Conservation (phyloP, 306 rosid genomes). For the Fagus sylvatica region DNA sequence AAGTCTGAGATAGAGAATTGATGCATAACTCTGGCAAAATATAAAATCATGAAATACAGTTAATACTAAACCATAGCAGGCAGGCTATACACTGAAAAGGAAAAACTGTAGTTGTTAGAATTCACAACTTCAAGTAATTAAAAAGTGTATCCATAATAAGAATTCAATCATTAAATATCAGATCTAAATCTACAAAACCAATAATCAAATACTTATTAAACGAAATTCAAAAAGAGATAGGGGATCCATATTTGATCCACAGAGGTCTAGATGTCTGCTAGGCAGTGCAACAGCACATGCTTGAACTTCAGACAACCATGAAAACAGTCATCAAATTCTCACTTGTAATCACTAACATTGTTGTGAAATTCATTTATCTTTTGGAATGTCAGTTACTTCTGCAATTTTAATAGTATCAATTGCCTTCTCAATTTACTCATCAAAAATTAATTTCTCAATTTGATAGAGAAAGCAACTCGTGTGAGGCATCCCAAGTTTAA, state of each 20-base stretch:
- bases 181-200: no score
- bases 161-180: no score
- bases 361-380: background rate
- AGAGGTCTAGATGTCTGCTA: no score
- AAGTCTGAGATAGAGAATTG: slow-evolving; percentile 13
- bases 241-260: no score
- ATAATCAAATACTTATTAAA: no score
- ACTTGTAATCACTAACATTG: background rate
- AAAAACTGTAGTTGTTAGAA: background rate
- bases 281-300: no score
- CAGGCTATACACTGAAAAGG: background rate
- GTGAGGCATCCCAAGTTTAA: background rate
- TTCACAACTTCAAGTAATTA: background rate
- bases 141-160: no score
- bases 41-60: background rate
- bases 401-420: background rate
- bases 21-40: slow-evolving; percentile 17
- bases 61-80: no score
- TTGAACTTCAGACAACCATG: background rate
- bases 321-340: background rate
- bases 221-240: no score
- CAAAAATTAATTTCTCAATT: no score
- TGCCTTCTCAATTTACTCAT: background rate
- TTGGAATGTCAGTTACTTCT: background rate
- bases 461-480: background rate